Evolutionary conservation across 2,329 filamentous ascomycete genomes (phyloP).

Genomic region (Dendryphion nanum): DNA sequence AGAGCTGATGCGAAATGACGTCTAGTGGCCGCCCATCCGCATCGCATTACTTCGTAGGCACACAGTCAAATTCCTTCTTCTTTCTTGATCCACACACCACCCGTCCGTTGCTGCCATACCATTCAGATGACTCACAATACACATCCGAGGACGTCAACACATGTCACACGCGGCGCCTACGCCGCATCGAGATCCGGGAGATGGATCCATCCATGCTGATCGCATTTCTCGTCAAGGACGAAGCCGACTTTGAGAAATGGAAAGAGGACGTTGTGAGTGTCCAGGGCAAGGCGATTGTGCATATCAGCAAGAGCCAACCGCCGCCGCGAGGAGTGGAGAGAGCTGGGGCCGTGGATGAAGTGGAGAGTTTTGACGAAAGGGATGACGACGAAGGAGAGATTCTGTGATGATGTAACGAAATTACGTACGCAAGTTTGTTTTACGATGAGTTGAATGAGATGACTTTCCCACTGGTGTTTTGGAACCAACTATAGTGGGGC

Average conservation of each 20-base stretch:
- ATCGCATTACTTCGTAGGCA: conserved; percentile 74
- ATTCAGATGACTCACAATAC: conserved; percentile 57
- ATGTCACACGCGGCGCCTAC: conserved; percentile 83
- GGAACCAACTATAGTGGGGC: too few species aligned
- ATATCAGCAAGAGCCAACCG: conserved; percentile 69
- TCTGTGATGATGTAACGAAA: too few species aligned
- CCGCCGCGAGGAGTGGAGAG: conserved; percentile 58
- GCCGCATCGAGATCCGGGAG: conserved; percentile 79
- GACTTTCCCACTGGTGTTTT: too few species aligned
- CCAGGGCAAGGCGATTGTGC: conserved; percentile 75
- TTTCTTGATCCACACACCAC: conserved; percentile 95
- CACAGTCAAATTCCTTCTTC: conserved; percentile 77
- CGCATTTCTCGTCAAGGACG: conserved; percentile 80
- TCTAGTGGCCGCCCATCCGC: conserved; percentile 83
- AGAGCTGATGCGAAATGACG: not conserved
- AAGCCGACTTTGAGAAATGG: conserved; percentile 84
- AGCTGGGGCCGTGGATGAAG: conserved; percentile 78
- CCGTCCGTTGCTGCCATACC: conserved; percentile 69
- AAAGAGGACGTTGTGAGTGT: conserved; percentile 71
- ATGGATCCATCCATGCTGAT: conserved; percentile 99
- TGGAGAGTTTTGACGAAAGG: conserved; percentile 81
- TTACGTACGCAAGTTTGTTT: too few species aligned
- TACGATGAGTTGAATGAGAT: too few species aligned
- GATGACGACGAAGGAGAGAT: conserved; percentile 19
- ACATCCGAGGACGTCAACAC: conserved; percentile 72